Evolutionary conservation across 2,329 filamentous ascomycete species (phyloP).

Genomic region (Claviceps purpurea): DNA sequence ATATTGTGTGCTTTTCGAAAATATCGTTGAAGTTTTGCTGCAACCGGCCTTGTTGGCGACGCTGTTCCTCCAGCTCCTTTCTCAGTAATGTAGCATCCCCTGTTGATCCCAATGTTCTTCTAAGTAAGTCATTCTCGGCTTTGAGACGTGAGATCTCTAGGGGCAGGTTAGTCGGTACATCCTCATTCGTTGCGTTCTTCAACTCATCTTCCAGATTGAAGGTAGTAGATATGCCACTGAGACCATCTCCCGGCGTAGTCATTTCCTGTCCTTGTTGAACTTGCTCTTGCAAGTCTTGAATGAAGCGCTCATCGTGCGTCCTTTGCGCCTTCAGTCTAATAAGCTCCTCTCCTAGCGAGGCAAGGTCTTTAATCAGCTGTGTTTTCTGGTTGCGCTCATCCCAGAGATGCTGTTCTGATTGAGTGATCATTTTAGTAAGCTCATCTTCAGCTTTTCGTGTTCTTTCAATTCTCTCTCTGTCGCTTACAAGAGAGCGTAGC

Average conservation of each 20-base stretch:
- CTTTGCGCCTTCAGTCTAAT: conserved; percentile 32
- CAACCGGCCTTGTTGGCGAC: conserved; percentile 35
- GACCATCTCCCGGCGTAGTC: conserved; percentile 9
- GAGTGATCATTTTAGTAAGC: conserved; percentile 26
- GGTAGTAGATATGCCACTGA: conserved; percentile 9
- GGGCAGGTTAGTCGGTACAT: conserved; percentile 25
- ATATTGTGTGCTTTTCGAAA: conserved; percentile 43
- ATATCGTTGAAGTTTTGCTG: conserved; percentile 42
- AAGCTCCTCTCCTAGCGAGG: conserved; percentile 33
- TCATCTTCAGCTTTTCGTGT: conserved; percentile 25
- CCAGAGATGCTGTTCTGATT: conserved; percentile 28
- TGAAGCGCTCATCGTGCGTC: conserved; percentile 37
- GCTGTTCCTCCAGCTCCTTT: conserved; percentile 41
- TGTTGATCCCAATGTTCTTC: conserved; percentile 38
- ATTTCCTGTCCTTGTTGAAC: conserved; percentile 24
- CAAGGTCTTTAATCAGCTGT: conserved; percentile 31
- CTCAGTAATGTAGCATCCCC: conserved; percentile 41
- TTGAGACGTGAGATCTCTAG: conserved; percentile 45
- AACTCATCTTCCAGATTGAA: conserved; percentile 49
- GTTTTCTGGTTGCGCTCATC: conserved; percentile 32
- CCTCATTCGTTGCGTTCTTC: conserved; percentile 31
- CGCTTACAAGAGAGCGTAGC: conserved; percentile 23
- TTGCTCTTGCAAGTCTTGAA: conserved; percentile 48
- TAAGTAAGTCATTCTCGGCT: conserved; percentile 47
- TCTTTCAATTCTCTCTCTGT: conserved; percentile 20